Evolutionary conservation across 164 flowering plant species (phyloP), one percentile per base, ranked within the genome.

Genomic region (Chimonanthus praecox): DNA sequence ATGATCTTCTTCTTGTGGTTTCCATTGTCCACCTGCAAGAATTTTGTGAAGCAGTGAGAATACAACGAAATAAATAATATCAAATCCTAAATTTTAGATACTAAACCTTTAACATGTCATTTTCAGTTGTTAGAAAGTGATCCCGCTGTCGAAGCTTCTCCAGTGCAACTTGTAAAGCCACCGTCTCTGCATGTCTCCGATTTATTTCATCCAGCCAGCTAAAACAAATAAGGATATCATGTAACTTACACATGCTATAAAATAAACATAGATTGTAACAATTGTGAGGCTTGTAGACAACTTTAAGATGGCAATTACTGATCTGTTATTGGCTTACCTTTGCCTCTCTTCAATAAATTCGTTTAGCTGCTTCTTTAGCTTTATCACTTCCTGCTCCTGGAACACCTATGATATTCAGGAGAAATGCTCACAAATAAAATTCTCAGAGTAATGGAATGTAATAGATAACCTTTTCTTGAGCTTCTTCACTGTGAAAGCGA

Each of bases 141-240:
- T 90, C 91, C 64, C 73, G 82, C 74, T 96, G 97, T 4, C 82
- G 90, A 77, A 86, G 90, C 80, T 90, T 84, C 78, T 94, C 98
- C 71, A 86, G 68, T 71, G 94, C 85, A 77, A 89, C 74, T 64
- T 82, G 89, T 61, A 88, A 84, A 69, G 92, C 87, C 73, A 90
- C 84, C 80, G 92, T 67, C 80, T 92, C 97, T 69, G 91, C 85
- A 68, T 94, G 97, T 77, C 85, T 96, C 71, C 87, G 80, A 66
- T 92, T 91, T 58, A 94, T 91, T 80, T 92, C 99, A 73, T 91
- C 97, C 16, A 96, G 82, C 97, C 98, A 94, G 73, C 99, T 96
- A 69, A 9, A 81, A 76, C 80, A 76, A 60, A 0, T 74, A 75
- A 50, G 11, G 67, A n/a, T 33, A 9, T 1, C 44, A 64, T 72